Evolutionary conservation across 73 alveolate species (phyloP).

Genomic region (Paramecium primaurelia): DNA sequence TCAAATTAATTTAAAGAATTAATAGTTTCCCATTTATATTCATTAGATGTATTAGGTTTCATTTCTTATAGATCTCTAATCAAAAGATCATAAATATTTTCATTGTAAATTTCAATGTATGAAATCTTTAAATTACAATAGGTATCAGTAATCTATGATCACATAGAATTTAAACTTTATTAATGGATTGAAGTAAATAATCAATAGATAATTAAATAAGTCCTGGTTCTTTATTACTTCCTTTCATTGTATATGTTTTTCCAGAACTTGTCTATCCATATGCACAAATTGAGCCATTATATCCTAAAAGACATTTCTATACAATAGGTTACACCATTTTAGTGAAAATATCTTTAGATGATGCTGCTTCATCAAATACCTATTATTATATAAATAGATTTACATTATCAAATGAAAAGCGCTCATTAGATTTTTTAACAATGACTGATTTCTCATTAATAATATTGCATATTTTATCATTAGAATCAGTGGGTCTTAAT

Average conservation of each 20-base stretch:
- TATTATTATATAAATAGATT: background rate
- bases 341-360: background rate
- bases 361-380: conserved; percentile 19
- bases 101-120: conserved; percentile 6
- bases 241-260: conserved; percentile 46
- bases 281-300: conserved; percentile 38
- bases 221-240: background rate
- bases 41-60: background rate
- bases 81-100: conserved; percentile 28
- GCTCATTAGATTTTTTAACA: conserved; percentile 14
- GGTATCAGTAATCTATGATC: background rate
- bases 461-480: background rate
- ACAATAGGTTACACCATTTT: conserved; percentile 10
- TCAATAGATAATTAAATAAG: background rate
- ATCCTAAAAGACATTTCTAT: background rate
- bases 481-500: conserved; percentile 23
- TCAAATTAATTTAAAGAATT: background rate
- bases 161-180: background rate
- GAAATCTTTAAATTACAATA: background rate
- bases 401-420: background rate
- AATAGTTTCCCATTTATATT: background rate
- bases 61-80: background rate
- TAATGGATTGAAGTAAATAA: background rate
- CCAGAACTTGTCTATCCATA: conserved; percentile 46
- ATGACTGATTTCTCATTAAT: background rate